Base-by-base conservation (phyloP, 2,329 filamentous ascomycete species). In the Aplosporella prunicola region DNA sequence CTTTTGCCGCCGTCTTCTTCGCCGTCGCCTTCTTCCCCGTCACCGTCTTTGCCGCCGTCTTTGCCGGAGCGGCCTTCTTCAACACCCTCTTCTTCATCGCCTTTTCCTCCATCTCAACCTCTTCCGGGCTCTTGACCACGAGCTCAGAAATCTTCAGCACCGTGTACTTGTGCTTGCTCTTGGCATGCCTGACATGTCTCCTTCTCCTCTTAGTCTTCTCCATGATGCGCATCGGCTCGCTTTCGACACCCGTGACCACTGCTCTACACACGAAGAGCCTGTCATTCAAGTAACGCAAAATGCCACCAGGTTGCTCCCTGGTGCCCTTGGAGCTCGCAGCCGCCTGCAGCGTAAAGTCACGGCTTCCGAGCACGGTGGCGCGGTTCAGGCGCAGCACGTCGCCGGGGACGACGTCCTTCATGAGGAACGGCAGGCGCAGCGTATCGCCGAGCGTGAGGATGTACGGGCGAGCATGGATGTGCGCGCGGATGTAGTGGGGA, bases 91-190 rank as follows among this genome's bases (percentile, higher is more conserved):
- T n/a, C n/a, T n/a, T 24, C 22, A 8, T 8, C 35, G 16, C 32
- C 25, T 35, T 40, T 22, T 56, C 26, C 42, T 63, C 64, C 29
- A 46, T 44, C 52, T 68, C 52, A 52, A 76, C 58, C 56, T 74
- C 67, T 34, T 76, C 73, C 42, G 71, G 44, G 17, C 62, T 65
- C 60, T 68, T 74, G 5, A 93, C 70, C 55, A 74, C 80, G 45
- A 96, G 56, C 62, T 96, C 84, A 55, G 82, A 81, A 46, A 98
- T 82, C 54, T 79, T 73, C 61, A 98, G 56, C 15, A 94, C 75
- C 3, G 91, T 98, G 61, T 82, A 94, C 52, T 76, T 72, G 57
- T 93, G 85, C 73, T 98, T 95, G 69, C 86, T 95, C 66, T 72
- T 80, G 8, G 91, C 81, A 42, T 73, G 76, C 68, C 78, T 85